Base-by-base conservation (phyloP, 2,329 filamentous ascomycete species). In the Aspergillus unguis region DNA sequence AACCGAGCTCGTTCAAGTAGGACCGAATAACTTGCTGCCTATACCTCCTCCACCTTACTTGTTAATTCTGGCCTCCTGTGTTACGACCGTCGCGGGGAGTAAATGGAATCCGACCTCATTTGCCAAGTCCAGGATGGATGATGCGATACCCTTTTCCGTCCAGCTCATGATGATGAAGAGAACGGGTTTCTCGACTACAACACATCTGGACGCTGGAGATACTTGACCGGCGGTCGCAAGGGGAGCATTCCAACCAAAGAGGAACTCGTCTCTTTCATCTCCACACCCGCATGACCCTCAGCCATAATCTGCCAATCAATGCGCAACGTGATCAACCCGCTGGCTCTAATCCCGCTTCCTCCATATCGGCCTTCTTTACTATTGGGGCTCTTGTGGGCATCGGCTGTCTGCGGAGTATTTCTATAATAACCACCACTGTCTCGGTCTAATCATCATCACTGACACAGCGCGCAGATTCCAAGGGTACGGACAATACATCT, bases 261-360 rank as follows among this genome's bases (percentile, higher is more conserved):
- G 25, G 33, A 28, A 10, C 26, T 49, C 38, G 23, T 17, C 28
- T 49, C 52, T 47, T 52, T 36, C 38, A 53, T 53, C 40, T 41
- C 56, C 48, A 55, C 54, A 38, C 40, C 48, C 57, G 41, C 53
- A 54, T 56, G 48, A 57, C 47, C 41, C 36, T 45, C 50, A 51
- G 27, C 40, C 50, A 52, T 36, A 46, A 38, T 49, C 51, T 53
- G 44, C 57, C 57, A 61, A 61, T 59, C 56, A 58, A 49, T 56
- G 44, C 29, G 26, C 51, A 59, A 58, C 57, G 57, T 61, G 55
- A 55, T 52, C 53, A 50, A 49, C 50, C 32, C 51, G 51, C 52
- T 62, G 56, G 58, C 53, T 37, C 45, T 46, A 9, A 47, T 43
- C 48, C 35, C 32, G 43, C 28, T 43, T 53, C 42, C 42, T 25